Conservation (phyloP, 2,329 filamentous ascomycete species). For the Stemphylium vesicarium region DNA sequence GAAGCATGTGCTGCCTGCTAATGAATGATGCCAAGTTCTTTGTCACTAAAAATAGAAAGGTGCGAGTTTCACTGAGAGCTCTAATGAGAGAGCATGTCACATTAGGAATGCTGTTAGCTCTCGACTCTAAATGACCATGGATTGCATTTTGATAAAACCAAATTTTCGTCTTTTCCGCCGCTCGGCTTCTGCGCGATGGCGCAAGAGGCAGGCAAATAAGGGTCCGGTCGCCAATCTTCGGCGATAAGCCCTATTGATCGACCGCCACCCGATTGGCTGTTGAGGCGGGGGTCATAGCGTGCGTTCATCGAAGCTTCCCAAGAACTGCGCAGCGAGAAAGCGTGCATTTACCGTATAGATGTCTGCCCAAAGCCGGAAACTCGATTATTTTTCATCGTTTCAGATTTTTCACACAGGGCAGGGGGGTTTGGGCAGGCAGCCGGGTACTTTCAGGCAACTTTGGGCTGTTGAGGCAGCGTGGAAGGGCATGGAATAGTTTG, state of each 20-base stretch:
- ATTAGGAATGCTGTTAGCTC: too few species aligned
- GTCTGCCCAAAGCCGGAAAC: not conserved
- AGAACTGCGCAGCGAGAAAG: conserved; percentile 3
- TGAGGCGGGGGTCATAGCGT: conserved; percentile 1
- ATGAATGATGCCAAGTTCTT: too few species aligned
- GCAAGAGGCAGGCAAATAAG: conserved; percentile 8
- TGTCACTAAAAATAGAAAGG: too few species aligned
- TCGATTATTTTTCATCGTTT: not conserved
- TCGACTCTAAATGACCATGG: too few species aligned
- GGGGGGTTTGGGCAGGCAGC: conserved; percentile 9
- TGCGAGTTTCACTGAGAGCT: too few species aligned
- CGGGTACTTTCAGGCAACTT: conserved; percentile 8
- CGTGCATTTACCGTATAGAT: not conserved
- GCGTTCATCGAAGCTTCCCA: conserved; percentile 11
- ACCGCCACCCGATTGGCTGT: conserved; percentile 6
- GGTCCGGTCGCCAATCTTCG: conserved; percentile 14
- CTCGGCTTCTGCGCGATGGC: conserved; percentile 1
- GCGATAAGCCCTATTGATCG: conserved; percentile 14
- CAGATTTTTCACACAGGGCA: not conserved
- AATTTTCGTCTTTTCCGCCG: not conserved
- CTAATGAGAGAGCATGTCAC: too few species aligned
- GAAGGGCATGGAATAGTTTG: conserved; percentile 44
- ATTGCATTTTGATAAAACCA: too few species aligned
- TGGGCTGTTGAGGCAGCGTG: conserved; percentile 38
- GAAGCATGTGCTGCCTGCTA: too few species aligned